Base-by-base conservation (phyloP, 1,284 basidiomycete species). In the Xanthoconium separans region DNA sequence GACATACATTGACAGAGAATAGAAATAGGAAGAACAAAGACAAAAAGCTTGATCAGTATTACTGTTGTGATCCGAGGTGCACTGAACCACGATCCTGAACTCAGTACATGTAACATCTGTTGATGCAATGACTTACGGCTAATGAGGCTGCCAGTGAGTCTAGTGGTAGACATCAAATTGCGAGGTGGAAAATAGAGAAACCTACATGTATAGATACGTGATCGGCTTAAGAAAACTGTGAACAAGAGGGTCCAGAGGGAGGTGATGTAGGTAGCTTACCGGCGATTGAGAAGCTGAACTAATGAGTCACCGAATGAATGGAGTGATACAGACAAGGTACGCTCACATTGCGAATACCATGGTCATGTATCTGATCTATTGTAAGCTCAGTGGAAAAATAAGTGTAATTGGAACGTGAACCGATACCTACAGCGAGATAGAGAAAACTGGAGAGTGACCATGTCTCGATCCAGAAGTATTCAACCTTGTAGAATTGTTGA, bases 1-100 rank as follows among this genome's bases (percentile, higher is more conserved):
- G 37, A 30, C 44, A 40, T 20, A 50, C 57, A 22, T 55, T 59
- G 57, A 45, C 57, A 58, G 53, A 58, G 53, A 6, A 40, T 20
- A 18, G n/a, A 13, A 24, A 59, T 50, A 5, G 57, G 47, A 36
- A 58, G 8, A 16, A 47, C 24, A 34, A 58, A 59, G 22, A 33
- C 31, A 9, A 50, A 50, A 20, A 59, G 27, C 48, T 41, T 50
- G 37, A 50, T 10, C 6, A 30, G 12, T 1, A 48, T 6, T 22
- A 42, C 11, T 9, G 22, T 37, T 9, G 20, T 27, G 34, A 6
- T 31, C 24, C 24, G 40, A n/a, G 29, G 22, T 16, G 44, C 43
- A 18, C 46, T 50, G 51, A 4, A 8, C 15, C 39, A 33, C 34
- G 30, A 20, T 29, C 37, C 7, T 22, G 18, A 18, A 22, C 20